Evolutionary conservation across 192 early-diverging fungal genomes (phyloP), one percentile per base, ranked within the genome.

Genomic region (Podila horticola): DNA sequence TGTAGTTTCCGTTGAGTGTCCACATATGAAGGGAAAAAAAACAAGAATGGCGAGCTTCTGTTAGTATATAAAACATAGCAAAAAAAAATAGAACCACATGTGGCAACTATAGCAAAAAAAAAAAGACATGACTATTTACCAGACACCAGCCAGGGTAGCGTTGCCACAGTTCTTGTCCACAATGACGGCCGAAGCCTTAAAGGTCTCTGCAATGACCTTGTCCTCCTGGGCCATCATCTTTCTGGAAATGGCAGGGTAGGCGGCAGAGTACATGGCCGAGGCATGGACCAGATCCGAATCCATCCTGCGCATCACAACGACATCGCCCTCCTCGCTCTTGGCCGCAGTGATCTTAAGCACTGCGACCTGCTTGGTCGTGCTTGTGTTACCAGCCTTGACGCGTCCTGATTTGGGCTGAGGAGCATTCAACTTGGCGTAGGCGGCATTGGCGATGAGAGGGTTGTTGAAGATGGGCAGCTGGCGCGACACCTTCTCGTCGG

Each of bases 381-480:
- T 74, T 22, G 64, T 58, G 26, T 30, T 13, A 7, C 58, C 48
- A 48, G 50, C 73, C 66, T 74, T 74, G 72, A 74, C 72, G 72
- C 72, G 72, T 74, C 64, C 72, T 24, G 30, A 5, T 64, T 74
- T 74, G 57, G 72, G 72, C 64, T 74, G 65, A 38, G 58, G 55
- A 17, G 66, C 22, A 15, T 59, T 31, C 5, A 60, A 20, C 24
- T 19, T 49, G 9, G 65, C 30, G 24, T 45, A 19, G 11, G 59
- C 51, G 48, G 55, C 65, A 58, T 74, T 55, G 60, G 66, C 73
- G 24, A 74, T 38, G 31, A 74, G 34, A 13, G 59, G 49, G 61
- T 74, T 74, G 59, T 34, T 62, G 36, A 74, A 74, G 61, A 74
- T 74, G 22, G 73, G 73, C 45, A 74, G 66, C 10, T 74, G 65